Conservation (phyloP, 345 rosid genomes). For the Acer negundo region DNA sequence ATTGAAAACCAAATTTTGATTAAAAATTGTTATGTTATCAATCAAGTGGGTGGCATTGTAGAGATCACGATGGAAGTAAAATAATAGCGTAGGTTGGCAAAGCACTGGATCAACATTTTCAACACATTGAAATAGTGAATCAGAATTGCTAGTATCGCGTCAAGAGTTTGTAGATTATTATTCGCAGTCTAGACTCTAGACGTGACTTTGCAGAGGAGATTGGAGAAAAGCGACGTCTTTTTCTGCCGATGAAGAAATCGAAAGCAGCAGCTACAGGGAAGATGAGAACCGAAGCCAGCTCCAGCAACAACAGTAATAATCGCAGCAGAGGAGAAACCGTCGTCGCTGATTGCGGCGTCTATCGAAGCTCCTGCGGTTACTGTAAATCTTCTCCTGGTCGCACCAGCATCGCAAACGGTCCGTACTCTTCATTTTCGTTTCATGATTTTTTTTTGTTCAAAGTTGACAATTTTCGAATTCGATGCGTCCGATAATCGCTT, state of each 20-base stretch:
- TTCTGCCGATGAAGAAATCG: slow-evolving; percentile 26
- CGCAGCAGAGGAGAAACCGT: slow-evolving; percentile 51
- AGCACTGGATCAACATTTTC: background rate
- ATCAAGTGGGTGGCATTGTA: background rate
- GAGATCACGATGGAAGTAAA: background rate
- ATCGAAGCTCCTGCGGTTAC: slow-evolving; percentile 65
- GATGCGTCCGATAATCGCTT: background rate
- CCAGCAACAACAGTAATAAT: slow-evolving; percentile 45
- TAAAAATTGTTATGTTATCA: background rate
- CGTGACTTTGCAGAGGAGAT: background rate
- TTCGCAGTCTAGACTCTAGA: background rate
- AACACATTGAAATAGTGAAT: background rate
- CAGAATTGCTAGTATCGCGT: background rate
- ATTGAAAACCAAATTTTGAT: too few relatives aligned
- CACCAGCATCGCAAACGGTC: slow-evolving; percentile 77
- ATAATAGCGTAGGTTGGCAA: background rate
- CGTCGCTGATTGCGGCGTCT: slow-evolving; percentile 57
- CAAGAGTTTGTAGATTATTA: background rate
- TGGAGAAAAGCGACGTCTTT: slow-evolving; percentile 1
- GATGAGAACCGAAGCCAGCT: slow-evolving; percentile 65
- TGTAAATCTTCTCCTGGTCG: slow-evolving; percentile 59
- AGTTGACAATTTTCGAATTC: background rate
- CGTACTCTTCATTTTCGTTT: slow-evolving; percentile 12
- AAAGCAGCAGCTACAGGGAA: slow-evolving; percentile 36
- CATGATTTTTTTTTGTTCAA: background rate